Evolutionary conservation across 345 rosid genomes (phyloP).

Genomic region (Gossypium turneri): DNA sequence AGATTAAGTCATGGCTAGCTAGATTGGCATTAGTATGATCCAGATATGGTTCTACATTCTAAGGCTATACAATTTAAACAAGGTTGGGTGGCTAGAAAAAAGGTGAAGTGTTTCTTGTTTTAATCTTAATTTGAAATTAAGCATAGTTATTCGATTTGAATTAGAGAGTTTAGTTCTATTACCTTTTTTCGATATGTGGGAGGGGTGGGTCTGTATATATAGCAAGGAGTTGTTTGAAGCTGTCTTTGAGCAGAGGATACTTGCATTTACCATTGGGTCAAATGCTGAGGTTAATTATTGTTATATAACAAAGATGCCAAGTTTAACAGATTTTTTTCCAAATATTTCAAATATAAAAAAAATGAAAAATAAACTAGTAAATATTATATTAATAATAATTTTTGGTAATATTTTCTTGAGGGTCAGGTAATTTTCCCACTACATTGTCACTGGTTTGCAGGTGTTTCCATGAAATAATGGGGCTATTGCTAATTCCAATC

Average conservation of each 20-base stretch:
- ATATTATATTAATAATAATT: neutral
- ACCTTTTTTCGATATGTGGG: neutral
- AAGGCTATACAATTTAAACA: neutral
- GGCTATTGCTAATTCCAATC: neutral
- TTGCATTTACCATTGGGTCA: neutral
- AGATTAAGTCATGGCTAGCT: neutral
- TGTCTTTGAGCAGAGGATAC: neutral
- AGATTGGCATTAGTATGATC: neutral
- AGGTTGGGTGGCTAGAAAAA: neutral
- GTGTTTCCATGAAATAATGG: neutral
- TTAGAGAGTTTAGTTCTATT: neutral
- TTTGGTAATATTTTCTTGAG: neutral
- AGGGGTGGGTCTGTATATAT: neutral
- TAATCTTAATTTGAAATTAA: neutral
- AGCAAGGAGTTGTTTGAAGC: neutral
- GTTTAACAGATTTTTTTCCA: neutral
- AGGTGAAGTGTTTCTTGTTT: neutral
- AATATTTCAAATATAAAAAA: neutral
- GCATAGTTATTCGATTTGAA: neutral
- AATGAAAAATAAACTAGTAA: neutral
- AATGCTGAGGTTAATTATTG: neutral
- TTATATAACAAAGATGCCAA: neutral
- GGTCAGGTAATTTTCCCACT: neutral
- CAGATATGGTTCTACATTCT: neutral
- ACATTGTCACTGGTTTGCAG: neutral